phyloP scores from a whole-genome alignment of 2,329 filamentous ascomycete species.

The Colletotrichum abscissum region DNA sequence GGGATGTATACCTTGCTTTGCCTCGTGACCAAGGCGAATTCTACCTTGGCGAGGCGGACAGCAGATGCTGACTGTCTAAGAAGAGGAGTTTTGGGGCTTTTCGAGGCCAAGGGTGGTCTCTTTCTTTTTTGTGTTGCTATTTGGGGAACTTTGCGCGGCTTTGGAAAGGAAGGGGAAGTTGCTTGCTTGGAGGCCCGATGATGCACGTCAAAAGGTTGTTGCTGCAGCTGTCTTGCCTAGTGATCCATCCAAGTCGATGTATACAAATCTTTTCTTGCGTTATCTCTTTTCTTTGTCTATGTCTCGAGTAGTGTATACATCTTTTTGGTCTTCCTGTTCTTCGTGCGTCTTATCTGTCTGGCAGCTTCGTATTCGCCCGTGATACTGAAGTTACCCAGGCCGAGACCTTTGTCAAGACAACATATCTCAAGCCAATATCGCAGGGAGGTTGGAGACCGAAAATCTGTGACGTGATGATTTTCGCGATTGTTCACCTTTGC shows the following conservation, averaged over 20 bases:
- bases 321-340: background rate
- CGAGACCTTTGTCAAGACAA: too few relatives aligned
- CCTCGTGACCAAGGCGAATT: background rate
- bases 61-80: background rate
- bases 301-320: conserved; percentile 22
- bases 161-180: conserved; percentile 4
- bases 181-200: conserved; percentile 2
- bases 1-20: conserved; percentile 1
- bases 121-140: background rate
- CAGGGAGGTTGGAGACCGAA: too few relatives aligned
- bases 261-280: conserved; percentile 10
- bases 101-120: background rate
- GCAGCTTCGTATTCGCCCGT: background rate
- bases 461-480: conserved; percentile 1
- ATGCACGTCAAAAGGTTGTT: conserved; percentile 5
- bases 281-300: conserved; percentile 5
- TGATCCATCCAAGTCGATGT: conserved; percentile 19
- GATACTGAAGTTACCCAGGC: background rate
- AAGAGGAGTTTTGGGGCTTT: conserved; percentile 22
- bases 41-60: conserved; percentile 13
- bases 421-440: too few relatives aligned
- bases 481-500: background rate
- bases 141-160: background rate
- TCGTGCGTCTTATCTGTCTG: background rate
- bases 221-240: background rate